Percentiles rank a stretch among this genome's conserved stretches.
Evolutionary conservation across 495 filamentous ascomycete species (phyloP).

Genomic region (Penicillium longicatenatum): DNA sequence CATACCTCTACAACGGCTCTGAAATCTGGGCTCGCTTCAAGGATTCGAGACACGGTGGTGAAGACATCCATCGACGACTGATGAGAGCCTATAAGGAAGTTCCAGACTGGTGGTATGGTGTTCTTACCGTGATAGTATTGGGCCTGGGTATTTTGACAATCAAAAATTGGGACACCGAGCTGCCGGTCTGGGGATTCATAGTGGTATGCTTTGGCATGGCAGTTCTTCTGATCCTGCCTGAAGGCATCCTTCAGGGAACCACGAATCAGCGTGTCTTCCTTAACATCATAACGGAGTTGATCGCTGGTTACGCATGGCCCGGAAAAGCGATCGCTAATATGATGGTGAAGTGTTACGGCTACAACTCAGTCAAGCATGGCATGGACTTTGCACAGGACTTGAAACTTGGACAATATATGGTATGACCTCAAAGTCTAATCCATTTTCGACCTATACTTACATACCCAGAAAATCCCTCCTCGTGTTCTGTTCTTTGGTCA

Average conservation of each 20-base stretch:
- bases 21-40: constrained; percentile 59
- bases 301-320: constrained; percentile 64
- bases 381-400: constrained; percentile 54
- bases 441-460: constrained; percentile 44
- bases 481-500: constrained; percentile 59
- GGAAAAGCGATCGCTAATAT: constrained; percentile 64
- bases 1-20: constrained; percentile 58
- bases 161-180: constrained; percentile 59
- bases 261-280: constrained; percentile 62
- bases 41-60: constrained; percentile 53
- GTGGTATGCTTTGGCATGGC: constrained; percentile 64
- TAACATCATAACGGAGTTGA: constrained; percentile 64
- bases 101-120: constrained; percentile 52
- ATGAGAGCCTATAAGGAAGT: constrained; percentile 35
- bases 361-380: constrained; percentile 60
- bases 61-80: constrained; percentile 43
- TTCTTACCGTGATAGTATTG: constrained; percentile 71
- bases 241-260: constrained; percentile 82
- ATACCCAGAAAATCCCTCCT: constrained; percentile 68
- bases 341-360: constrained; percentile 63
- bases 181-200: constrained; percentile 80
- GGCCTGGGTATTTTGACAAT: constrained; percentile 55
- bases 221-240: constrained; percentile 73
- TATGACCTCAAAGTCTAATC: constrained; percentile 37
- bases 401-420: constrained; percentile 41